These are phyloP conservation scores for Tolypocladium amazonense DNA, from an alignment of 2,329 filamentous ascomycete genomes.

Conservation along the genomic window DNA sequence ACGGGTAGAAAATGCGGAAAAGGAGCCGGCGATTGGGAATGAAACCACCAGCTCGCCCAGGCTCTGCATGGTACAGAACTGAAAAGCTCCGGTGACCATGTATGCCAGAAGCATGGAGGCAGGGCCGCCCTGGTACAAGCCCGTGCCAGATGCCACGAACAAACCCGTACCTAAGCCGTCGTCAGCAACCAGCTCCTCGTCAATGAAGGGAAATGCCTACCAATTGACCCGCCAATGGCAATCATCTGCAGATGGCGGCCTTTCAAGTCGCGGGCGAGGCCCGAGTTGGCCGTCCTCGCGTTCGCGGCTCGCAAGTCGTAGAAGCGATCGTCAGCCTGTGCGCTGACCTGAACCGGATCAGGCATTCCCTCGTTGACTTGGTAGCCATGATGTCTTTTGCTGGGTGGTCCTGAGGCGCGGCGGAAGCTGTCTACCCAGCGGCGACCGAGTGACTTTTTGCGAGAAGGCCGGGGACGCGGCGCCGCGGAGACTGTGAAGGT, in stretches of 20 bases:
- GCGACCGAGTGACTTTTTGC: constrained; percentile 10
- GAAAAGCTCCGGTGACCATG: constrained; percentile 68
- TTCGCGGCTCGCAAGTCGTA: constrained; percentile 49
- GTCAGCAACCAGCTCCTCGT: not conserved
- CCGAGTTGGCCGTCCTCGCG: constrained; percentile 64
- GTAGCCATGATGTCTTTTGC: constrained; percentile 17
- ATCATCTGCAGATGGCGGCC: constrained; percentile 93
- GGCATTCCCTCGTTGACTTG: constrained; percentile 12
- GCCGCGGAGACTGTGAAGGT: constrained; percentile 5
- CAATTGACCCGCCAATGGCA: constrained; percentile 82
- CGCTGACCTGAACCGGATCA: constrained; percentile 1
- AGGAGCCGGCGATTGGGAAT: constrained; percentile 85
- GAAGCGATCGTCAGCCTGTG: constrained; percentile 28
- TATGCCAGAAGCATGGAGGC: constrained; percentile 70
- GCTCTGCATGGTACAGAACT: constrained; percentile 86
- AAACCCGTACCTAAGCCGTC: constrained; percentile 58
- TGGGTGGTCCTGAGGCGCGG: constrained; percentile 37
- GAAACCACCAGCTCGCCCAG: constrained; percentile 88
- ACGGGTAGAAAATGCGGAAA: constrained; percentile 85
- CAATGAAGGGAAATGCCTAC: not conserved
- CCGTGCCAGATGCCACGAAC: constrained; percentile 72
- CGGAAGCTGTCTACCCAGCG: constrained; percentile 44
- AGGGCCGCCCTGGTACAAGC: constrained; percentile 65
- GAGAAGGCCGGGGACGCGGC: not conserved
- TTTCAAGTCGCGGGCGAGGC: constrained; percentile 68